Conservation (phyloP, 179 eudicot species). For the Spinacia oleracea region DNA sequence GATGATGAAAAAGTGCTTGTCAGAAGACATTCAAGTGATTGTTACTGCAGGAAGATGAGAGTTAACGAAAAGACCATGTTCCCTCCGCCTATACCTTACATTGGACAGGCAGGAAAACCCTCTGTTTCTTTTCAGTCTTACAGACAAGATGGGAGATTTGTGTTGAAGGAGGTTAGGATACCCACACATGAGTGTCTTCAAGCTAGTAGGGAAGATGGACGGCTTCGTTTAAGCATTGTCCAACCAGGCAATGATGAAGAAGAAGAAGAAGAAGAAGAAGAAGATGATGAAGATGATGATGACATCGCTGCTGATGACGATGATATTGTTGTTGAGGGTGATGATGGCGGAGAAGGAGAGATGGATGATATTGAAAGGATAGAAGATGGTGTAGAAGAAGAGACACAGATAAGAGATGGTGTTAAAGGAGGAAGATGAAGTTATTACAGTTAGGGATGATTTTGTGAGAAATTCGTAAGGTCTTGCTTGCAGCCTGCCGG, state of each 20-base stretch:
- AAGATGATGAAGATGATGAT: conserved; percentile 9
- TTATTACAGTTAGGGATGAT: not conserved
- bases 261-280: conserved; percentile 42
- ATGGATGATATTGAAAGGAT: not conserved
- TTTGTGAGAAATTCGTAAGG: not conserved
- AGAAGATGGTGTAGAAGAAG: conserved; percentile 8
- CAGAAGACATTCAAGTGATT: conserved; percentile 24
- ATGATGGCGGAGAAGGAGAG: not conserved
- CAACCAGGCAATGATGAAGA: conserved; percentile 53
- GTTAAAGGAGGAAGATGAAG: not conserved
- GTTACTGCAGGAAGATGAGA: conserved; percentile 42
- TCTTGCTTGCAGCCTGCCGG: not conserved
- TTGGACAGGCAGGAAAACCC: conserved; percentile 74
- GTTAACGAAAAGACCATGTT: conserved; percentile 36
- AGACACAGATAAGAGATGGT: conserved; percentile 1
- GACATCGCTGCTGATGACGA: conserved; percentile 19
- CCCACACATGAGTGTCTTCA: conserved; percentile 68
- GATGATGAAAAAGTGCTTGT: conserved; percentile 18
- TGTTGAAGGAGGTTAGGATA: conserved; percentile 62
- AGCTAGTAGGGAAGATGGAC: conserved; percentile 77
- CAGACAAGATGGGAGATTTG: conserved; percentile 71
- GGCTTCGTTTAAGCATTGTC: conserved; percentile 57
- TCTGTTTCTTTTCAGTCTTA: conserved; percentile 64
- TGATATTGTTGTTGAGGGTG: not conserved
- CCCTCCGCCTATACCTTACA: conserved; percentile 75